Evolutionary conservation across 352 stramenopile genomes (phyloP).

Genomic region (Chrysophaeum taylorii): DNA sequence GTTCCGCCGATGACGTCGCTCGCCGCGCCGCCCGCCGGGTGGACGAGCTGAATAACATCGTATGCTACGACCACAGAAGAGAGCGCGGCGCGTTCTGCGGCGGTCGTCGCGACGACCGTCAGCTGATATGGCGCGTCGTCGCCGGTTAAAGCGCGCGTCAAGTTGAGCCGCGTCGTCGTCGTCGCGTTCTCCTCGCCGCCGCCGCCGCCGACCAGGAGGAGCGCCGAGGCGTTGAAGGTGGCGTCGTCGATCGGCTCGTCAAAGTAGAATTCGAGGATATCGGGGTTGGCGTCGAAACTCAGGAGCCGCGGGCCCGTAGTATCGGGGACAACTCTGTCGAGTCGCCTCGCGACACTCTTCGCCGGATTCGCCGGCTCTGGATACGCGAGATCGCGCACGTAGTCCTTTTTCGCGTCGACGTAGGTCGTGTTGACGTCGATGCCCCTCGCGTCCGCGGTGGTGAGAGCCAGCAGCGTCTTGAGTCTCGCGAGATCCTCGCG

Average conservation of each 20-base stretch:
- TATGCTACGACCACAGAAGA: too few species aligned
- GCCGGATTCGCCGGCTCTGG: neutral
- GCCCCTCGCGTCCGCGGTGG: neutral
- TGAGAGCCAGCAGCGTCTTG: too few species aligned
- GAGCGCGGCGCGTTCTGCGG: neutral
- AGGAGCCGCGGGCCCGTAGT: neutral
- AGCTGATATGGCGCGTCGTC: too few species aligned
- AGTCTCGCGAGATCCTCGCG: too few species aligned
- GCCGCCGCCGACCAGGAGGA: too few species aligned
- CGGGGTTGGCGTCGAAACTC: neutral
- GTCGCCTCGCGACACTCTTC: too few species aligned
- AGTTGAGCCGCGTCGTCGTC: too few species aligned
- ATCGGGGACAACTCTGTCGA: neutral
- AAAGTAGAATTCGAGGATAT: neutral
- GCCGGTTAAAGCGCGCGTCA: too few species aligned
- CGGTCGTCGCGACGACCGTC: neutral
- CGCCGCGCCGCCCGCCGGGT: neutral
- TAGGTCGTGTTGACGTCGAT: neutral
- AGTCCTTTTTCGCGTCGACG: neutral
- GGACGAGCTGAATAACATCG: too few species aligned
- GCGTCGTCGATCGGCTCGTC: neutral
- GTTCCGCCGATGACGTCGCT: neutral
- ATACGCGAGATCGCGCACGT: neutral
- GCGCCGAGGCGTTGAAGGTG: neutral
- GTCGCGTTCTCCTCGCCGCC: too few species aligned